Percentiles rank a stretch among this genome's conserved stretches.
Evolutionary conservation across 2,329 filamentous ascomycete genomes (phyloP).

Genomic region (Neodidymelliopsis sp.): DNA sequence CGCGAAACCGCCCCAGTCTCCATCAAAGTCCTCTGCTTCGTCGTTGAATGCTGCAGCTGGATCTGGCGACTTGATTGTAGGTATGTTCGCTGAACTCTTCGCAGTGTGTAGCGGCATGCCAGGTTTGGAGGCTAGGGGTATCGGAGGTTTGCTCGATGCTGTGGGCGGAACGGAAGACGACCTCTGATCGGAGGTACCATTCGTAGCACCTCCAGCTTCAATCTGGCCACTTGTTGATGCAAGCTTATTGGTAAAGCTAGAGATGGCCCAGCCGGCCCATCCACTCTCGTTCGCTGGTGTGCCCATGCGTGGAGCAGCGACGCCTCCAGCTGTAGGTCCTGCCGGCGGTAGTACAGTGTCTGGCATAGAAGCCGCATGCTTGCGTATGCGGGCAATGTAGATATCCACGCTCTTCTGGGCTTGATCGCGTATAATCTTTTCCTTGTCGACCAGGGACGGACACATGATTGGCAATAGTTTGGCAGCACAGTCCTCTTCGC

Average conservation of each 20-base stretch:
- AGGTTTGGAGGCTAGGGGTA: constrained; percentile 53
- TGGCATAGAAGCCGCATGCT: constrained; percentile 78
- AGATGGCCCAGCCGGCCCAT: constrained; percentile 98
- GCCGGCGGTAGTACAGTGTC: constrained; percentile 79
- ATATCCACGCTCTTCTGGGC: constrained; percentile 87
- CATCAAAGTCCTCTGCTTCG: constrained; percentile 66
- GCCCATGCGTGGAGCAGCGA: constrained; percentile 73
- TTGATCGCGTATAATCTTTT: constrained; percentile 92
- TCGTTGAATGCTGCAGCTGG: constrained; percentile 61
- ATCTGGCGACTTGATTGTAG: constrained; percentile 39
- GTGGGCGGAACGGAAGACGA: constrained; percentile 59
- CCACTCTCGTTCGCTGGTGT: constrained; percentile 74
- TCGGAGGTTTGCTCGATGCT: constrained; percentile 57
- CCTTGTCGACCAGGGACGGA: constrained; percentile 88
- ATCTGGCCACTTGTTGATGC: constrained; percentile 87
- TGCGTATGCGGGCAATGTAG: constrained; percentile 83
- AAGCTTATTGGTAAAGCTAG: constrained; percentile 95
- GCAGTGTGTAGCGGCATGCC: constrained; percentile 41
- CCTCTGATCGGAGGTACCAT: constrained; percentile 53
- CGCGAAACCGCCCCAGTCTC: constrained; percentile 78
- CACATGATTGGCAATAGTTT: constrained; percentile 86
- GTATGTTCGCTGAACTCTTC: constrained; percentile 37
- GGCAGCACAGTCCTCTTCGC: constrained; percentile 85
- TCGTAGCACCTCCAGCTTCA: constrained; percentile 56
- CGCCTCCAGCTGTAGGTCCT: constrained; percentile 54